Evolutionary conservation across 345 rosid species (phyloP).

Genomic region (Raphanus raphanistrum): DNA sequence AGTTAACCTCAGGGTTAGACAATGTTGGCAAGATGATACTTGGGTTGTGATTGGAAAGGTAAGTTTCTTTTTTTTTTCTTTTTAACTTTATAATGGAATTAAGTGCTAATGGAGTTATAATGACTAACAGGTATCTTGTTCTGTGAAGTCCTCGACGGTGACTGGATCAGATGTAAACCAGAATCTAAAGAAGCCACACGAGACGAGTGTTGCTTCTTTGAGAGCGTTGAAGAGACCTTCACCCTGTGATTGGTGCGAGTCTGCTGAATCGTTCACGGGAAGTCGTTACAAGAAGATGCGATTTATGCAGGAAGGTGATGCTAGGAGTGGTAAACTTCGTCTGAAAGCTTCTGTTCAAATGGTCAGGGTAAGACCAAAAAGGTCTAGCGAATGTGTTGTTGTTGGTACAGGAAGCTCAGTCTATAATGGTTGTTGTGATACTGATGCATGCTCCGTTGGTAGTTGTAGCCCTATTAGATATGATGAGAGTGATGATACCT

Average conservation of each 20-base stretch:
- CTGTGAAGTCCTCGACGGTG: conserved; percentile 31
- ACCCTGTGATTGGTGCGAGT: conserved; percentile 34
- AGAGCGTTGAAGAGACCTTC: conserved; percentile 47
- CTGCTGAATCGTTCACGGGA: conserved; percentile 41
- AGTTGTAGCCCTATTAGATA: conserved; percentile 56
- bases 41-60: conserved; percentile 56
- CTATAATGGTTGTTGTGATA: conserved; percentile 35
- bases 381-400: conserved; percentile 22
- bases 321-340: not conserved
- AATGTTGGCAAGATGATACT: conserved; percentile 56
- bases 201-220: conserved; percentile 33
- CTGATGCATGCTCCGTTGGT: conserved; percentile 57
- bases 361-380: conserved; percentile 46
- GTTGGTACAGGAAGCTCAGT: conserved; percentile 33
- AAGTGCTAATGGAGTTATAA: not conserved
- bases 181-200: conserved; percentile 34
- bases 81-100: not conserved
- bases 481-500: conserved; percentile 25
- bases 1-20: conserved; percentile 52
- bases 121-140: conserved; percentile 38
- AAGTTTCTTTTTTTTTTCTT: not conserved
- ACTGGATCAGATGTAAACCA: conserved; percentile 25
- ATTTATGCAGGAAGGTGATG: conserved; percentile 36
- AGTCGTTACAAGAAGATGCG: conserved; percentile 35
- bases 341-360: conserved; percentile 19